Evolutionary conservation across 768 basidiomycete species (phyloP).

Genomic region (Paxillus rubicundulus): DNA sequence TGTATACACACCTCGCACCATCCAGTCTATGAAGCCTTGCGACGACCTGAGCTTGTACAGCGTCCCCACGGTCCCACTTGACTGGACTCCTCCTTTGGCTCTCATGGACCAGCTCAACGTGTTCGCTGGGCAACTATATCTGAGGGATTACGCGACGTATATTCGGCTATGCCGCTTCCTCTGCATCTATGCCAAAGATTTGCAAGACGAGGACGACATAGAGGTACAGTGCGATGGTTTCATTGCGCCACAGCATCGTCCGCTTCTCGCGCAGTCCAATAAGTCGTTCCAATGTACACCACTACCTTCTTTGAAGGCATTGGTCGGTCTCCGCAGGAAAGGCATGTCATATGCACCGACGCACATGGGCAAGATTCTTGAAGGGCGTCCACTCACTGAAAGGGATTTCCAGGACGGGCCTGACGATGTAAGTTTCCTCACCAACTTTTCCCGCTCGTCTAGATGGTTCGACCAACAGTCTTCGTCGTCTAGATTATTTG

Average conservation of each 20-base stretch:
- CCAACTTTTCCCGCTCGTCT: not conserved
- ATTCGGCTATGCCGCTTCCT: slow-evolving; percentile 26
- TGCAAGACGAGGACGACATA: slow-evolving; percentile 3
- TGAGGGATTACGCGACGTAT: slow-evolving; percentile 28
- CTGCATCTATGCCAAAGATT: slow-evolving; percentile 21
- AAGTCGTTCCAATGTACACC: slow-evolving; percentile 38
- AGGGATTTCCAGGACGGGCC: slow-evolving; percentile 23
- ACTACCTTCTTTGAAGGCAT: slow-evolving; percentile 21
- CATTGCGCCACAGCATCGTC: slow-evolving; percentile 16
- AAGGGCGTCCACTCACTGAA: slow-evolving; percentile 22
- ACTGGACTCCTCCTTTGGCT: not conserved
- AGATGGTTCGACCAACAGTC: too few species aligned
- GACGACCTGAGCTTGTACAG: slow-evolving; percentile 30
- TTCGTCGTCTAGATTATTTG: not conserved
- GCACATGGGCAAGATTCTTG: slow-evolving; percentile 42
- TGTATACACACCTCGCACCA: slow-evolving; percentile 41
- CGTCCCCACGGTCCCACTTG: slow-evolving; percentile 1
- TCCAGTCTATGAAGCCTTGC: slow-evolving; percentile 33
- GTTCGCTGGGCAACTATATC: slow-evolving; percentile 34
- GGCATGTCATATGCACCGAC: slow-evolving; percentile 37
- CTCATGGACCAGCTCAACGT: slow-evolving; percentile 26
- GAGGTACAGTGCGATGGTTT: slow-evolving; percentile 19
- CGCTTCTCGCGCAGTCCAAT: not conserved
- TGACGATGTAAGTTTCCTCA: not conserved
- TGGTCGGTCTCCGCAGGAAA: slow-evolving; percentile 36